Evolutionary conservation across 2,329 filamentous ascomycete species (phyloP).

Genomic region (Trichoderma harzianum): DNA sequence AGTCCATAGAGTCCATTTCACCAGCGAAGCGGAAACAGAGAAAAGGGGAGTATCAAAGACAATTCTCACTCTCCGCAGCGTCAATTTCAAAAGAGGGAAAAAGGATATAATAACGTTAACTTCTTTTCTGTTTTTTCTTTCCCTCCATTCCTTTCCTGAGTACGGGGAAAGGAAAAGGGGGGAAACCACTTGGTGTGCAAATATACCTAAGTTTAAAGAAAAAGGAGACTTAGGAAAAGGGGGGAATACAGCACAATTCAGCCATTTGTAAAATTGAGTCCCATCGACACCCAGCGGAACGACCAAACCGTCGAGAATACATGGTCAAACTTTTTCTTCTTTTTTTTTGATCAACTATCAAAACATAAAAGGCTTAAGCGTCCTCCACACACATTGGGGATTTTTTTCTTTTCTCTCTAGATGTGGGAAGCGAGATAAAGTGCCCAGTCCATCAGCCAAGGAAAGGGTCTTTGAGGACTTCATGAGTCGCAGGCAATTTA

Average conservation of each 20-base stretch:
- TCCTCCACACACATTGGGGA: conserved; percentile 15
- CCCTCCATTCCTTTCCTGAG: neutral
- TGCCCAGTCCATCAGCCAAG: conserved; percentile 17
- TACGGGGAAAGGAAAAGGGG: neutral
- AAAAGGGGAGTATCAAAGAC: neutral
- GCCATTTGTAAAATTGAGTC: conserved; percentile 25
- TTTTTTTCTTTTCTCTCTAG: neutral
- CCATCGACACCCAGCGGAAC: conserved; percentile 9
- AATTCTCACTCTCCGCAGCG: neutral
- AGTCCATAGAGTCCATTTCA: neutral
- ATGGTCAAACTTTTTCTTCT: conserved; percentile 26
- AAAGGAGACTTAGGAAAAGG: neutral
- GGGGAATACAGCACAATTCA: conserved; percentile 14
- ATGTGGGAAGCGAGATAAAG: conserved; percentile 9
- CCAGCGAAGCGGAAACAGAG: neutral
- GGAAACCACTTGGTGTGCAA: neutral
- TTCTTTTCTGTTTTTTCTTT: neutral
- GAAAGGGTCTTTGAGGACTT: conserved; percentile 17
- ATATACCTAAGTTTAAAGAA: neutral
- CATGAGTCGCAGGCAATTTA: conserved; percentile 32
- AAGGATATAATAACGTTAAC: neutral
- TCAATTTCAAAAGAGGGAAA: neutral
- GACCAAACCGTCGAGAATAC: conserved; percentile 25
- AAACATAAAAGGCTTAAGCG: conserved; percentile 28
- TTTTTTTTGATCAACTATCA: conserved; percentile 30